A percentile compares a stretch with the other conserved stretches of the same genome.
phyloP scores from a whole-genome alignment of 225 moss, liverwort and hornwort genomes.

The Ulota crispa region DNA sequence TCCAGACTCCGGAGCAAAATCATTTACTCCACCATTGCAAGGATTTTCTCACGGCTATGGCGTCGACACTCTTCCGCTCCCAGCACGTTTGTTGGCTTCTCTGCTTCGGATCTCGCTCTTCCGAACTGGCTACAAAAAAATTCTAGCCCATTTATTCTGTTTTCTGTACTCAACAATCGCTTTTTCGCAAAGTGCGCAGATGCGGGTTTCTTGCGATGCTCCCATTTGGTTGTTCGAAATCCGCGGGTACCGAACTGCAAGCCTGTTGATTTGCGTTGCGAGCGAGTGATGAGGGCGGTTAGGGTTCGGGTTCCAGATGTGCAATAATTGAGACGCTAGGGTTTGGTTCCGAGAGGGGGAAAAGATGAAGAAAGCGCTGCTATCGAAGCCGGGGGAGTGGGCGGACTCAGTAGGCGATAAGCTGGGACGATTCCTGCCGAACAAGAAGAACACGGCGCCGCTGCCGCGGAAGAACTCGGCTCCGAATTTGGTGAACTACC shows the following conservation, averaged over 20 bases:
- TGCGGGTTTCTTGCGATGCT: neutral
- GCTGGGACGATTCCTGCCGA: conserved; percentile 47
- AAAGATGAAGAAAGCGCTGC: conserved; percentile 49
- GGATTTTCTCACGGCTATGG: neutral
- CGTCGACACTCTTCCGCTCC: neutral
- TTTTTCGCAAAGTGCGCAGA: neutral
- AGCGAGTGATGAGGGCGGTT: conserved; percentile 8
- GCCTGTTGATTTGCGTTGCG: neutral
- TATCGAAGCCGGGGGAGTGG: conserved; percentile 56
- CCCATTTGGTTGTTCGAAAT: neutral
- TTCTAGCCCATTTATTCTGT: too few relatives aligned
- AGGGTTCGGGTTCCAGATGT: conserved; percentile 15
- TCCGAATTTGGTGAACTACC: conserved; percentile 37
- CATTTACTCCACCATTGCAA: neutral
- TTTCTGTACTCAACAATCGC: neutral
- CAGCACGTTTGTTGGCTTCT: neutral
- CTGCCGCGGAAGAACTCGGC: conserved; percentile 45
- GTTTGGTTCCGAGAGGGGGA: conserved; percentile 21
- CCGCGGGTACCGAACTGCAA: neutral
- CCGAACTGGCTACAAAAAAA: too few relatives aligned
- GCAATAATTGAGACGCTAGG: conserved; percentile 27
- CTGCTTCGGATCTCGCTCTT: neutral
- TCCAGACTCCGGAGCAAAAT: neutral
- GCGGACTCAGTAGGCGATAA: conserved; percentile 54
- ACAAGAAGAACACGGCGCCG: conserved; percentile 32